Conservation (phyloP, 176 grass and related monocot species). For the Rhynchospora tenuis region DNA sequence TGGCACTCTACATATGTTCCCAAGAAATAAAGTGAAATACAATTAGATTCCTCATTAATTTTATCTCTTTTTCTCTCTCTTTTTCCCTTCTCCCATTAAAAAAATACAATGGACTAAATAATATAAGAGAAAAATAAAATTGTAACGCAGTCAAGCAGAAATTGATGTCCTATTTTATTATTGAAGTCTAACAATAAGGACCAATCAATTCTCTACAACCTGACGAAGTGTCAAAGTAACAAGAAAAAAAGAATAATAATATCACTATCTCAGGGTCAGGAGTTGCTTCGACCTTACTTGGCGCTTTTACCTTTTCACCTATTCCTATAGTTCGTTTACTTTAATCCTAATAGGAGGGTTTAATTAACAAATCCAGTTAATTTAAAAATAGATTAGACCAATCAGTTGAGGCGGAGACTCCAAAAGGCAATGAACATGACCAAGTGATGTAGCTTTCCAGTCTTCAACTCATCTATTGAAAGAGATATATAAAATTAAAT, state of each 20-base stretch:
- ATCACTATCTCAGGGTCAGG: not conserved
- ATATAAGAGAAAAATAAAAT: not conserved
- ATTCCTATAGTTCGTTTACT: not conserved
- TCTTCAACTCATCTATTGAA: not conserved
- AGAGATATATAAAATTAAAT: too few species aligned
- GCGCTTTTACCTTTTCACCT: not conserved
- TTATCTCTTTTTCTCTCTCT: not conserved
- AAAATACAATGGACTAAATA: not conserved
- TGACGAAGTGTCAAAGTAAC: not conserved
- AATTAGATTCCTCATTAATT: not conserved
- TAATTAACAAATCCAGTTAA: not conserved
- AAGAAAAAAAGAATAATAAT: not conserved
- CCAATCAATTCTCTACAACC: not conserved
- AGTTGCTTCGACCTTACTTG: conserved; percentile 1
- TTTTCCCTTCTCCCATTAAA: not conserved
- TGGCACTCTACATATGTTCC: too few species aligned
- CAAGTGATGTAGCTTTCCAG: not conserved
- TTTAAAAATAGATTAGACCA: conserved; percentile 4
- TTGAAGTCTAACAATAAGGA: not conserved
- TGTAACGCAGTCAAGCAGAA: not conserved
- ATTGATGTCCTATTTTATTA: not conserved
- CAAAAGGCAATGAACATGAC: not conserved
- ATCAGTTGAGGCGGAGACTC: not conserved
- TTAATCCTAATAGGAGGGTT: not conserved
- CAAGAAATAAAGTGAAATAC: too few species aligned